phyloP scores from a whole-genome alignment of 495 filamentous ascomycete genomes.

The Saxophila tyrrhenica region DNA sequence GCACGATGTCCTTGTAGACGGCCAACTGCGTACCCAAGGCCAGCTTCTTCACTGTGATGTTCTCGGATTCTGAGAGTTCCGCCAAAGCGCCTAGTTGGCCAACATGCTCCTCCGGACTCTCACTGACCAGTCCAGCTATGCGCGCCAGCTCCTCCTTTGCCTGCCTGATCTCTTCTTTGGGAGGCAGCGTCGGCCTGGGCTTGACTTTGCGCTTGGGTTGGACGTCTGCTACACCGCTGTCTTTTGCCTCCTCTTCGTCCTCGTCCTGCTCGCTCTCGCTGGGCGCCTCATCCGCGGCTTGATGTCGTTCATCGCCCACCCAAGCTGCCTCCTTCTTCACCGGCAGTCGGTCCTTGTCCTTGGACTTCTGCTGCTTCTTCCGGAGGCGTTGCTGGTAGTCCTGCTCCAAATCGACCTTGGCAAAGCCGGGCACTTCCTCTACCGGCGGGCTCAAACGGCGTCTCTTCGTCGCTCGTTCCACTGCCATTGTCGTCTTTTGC shows the following conservation, averaged over 20 bases:
- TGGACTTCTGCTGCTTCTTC: conserved; percentile 56
- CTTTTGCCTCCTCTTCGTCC: conserved; percentile 41
- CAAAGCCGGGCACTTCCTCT: conserved; percentile 15
- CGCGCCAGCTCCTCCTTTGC: conserved; percentile 89
- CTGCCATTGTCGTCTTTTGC: conserved; percentile 33
- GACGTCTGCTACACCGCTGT: conserved; percentile 38
- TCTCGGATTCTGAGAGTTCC: conserved; percentile 56
- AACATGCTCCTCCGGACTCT: conserved; percentile 84
- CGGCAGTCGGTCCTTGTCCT: conserved; percentile 51
- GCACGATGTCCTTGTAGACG: conserved; percentile 92
- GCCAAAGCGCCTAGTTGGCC: conserved; percentile 60
- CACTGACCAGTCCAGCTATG: conserved; percentile 69
- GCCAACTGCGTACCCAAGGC: conserved; percentile 74
- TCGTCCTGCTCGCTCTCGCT: conserved; percentile 43
- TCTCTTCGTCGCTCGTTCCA: conserved; percentile 40
- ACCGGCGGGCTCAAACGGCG: conserved; percentile 43
- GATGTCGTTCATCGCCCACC: conserved; percentile 44
- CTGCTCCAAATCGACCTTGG: conserved; percentile 79
- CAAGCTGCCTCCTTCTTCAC: conserved; percentile 70
- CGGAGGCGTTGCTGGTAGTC: conserved; percentile 73
- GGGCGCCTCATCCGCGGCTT: conserved; percentile 30
- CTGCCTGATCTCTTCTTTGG: conserved; percentile 65
- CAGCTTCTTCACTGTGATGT: conserved; percentile 68
- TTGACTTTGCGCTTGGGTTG: conserved; percentile 34
- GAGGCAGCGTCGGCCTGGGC: conserved; percentile 47